A percentile compares a stretch with the other conserved stretches of the same genome.
Evolutionary conservation across 1,284 basidiomycete species (phyloP).

Genomic region (Ceratobasidium sp.): DNA sequence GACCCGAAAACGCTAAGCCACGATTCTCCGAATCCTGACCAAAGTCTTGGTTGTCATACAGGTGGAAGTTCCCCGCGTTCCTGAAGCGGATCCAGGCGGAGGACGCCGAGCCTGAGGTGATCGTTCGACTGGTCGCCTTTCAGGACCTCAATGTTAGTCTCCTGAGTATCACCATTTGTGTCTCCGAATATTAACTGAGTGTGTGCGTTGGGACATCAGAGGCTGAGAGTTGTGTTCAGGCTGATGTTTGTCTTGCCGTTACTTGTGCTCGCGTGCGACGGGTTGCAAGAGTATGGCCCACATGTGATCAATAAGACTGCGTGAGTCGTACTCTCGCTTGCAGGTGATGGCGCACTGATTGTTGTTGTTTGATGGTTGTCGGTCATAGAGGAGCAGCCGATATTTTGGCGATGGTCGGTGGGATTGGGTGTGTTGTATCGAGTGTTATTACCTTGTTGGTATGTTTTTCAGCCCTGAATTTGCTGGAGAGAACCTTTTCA

Average conservation of each 20-base stretch:
- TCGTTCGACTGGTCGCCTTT: constrained; percentile 43
- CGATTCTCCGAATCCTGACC: too few species aligned
- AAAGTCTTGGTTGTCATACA: too few species aligned
- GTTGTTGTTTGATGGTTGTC: too few species aligned
- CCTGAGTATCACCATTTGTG: too few species aligned
- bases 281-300: constrained; percentile 27
- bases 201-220: too few species aligned
- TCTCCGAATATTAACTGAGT: too few species aligned
- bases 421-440: constrained; percentile 77
- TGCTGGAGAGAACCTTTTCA: not conserved
- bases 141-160: constrained; percentile 45
- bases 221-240: constrained; percentile 44
- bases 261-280: constrained; percentile 42
- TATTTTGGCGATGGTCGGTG: constrained; percentile 72
- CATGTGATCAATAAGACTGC: constrained; percentile 22
- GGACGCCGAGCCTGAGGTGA: constrained; percentile 44
- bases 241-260: constrained; percentile 44
- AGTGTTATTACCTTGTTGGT: constrained; percentile 78
- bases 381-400: constrained; percentile 58
- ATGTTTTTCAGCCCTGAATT: constrained; percentile 48
- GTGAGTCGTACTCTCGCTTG: too few species aligned
- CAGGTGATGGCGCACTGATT: too few species aligned
- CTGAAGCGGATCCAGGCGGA: constrained; percentile 35
- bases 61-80: constrained; percentile 44
- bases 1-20: too few species aligned